Percentiles rank a stretch among this genome's conserved stretches.
Evolutionary conservation across 352 stramenopile species (phyloP).

Genomic region (Pythium vanterpoolii): DNA sequence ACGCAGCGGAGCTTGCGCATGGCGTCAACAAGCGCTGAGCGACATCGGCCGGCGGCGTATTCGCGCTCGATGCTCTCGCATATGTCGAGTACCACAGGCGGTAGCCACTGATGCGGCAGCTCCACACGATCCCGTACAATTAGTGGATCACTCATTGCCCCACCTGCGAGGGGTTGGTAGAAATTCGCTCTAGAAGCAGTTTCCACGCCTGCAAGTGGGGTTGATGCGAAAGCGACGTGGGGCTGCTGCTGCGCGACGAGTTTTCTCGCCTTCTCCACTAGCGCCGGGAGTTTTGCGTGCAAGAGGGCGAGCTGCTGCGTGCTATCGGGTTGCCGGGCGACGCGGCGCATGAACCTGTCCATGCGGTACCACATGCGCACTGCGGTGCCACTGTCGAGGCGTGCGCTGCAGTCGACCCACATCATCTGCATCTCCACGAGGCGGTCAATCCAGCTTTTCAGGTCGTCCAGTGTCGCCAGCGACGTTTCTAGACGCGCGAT

Average conservation of each 20-base stretch:
- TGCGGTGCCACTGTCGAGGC: conserved; percentile 9
- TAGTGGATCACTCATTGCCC: background rate
- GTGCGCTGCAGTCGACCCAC: conserved; percentile 20
- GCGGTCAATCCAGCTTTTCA: conserved; percentile 13
- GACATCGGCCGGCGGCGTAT: conserved; percentile 3
- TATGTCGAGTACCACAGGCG: conserved; percentile 14
- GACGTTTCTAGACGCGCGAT: background rate
- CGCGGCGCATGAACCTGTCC: conserved; percentile 6
- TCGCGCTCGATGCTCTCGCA: conserved; percentile 19
- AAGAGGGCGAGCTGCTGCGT: conserved; percentile 13
- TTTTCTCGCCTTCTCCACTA: background rate
- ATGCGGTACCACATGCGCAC: conserved; percentile 20
- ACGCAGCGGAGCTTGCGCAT: conserved; percentile 7
- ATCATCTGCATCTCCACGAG: conserved; percentile 18
- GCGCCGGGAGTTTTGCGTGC: conserved; percentile 8
- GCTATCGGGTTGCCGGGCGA: background rate
- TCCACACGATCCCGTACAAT: background rate
- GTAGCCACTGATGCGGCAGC: conserved; percentile 23
- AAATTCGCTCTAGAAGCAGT: background rate
- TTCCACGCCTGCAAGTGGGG: background rate
- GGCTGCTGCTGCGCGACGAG: background rate
- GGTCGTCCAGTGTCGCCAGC: conserved; percentile 10
- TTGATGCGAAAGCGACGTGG: background rate
- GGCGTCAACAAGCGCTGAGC: conserved; percentile 5
- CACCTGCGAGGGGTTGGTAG: background rate